These are phyloP conservation scores for Microthlaspi erraticum DNA, from an alignment of 345 rosid species.

Conservation along the genomic window DNA sequence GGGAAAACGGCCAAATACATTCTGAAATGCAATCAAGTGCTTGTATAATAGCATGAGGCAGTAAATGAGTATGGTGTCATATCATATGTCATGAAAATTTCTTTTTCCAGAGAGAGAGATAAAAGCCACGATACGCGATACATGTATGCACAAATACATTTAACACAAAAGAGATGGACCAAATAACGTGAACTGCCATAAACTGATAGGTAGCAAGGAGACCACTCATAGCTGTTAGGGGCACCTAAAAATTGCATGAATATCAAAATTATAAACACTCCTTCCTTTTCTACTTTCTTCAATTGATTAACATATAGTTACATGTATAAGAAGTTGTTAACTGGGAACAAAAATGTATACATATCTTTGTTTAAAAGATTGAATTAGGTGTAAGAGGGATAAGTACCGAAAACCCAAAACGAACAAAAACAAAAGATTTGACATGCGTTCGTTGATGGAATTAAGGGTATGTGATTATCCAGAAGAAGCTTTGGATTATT, in stretches of 20 bases:
- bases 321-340: background rate
- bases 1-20: no score
- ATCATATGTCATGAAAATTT: constrained; percentile 4
- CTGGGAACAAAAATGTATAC: background rate
- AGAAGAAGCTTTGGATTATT: background rate
- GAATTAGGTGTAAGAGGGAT: background rate
- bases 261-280: background rate
- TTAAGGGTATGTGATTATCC: background rate
- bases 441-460: background rate
- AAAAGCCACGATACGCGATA: background rate
- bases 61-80: constrained; percentile 15
- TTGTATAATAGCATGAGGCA: no score
- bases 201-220: background rate
- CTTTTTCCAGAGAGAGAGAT: background rate
- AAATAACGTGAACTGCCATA: constrained; percentile 3
- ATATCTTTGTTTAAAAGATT: background rate
- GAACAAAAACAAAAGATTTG: background rate
- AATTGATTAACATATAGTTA: background rate
- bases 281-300: background rate
- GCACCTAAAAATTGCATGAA: background rate
- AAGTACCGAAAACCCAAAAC: no score
- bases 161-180: constrained; percentile 9
- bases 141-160: background rate
- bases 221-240: constrained; percentile 5
- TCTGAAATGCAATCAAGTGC: background rate